Percentiles rank a stretch among this genome's conserved stretches.
phyloP scores from a whole-genome alignment of 345 rosid genomes.

The Ailanthus altissimus region DNA sequence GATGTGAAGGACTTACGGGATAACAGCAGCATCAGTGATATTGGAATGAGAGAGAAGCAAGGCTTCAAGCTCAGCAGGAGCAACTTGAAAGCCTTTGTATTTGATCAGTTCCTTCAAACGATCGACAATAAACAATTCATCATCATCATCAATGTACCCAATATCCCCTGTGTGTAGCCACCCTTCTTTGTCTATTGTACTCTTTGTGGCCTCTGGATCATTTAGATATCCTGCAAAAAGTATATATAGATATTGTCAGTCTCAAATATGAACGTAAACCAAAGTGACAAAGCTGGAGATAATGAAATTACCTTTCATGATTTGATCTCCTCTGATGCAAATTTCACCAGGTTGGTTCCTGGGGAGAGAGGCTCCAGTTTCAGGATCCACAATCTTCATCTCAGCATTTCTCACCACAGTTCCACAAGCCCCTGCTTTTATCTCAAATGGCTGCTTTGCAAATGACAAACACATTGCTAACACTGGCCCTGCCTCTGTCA shows the following conservation, averaged over 20 bases:
- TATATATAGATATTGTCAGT: no score
- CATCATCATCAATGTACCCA: conserved; percentile 65
- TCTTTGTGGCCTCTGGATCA: conserved; percentile 45
- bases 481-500: conserved; percentile 96
- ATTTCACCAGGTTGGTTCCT: conserved; percentile 76
- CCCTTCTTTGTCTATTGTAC: conserved; percentile 55
- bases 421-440: conserved; percentile 83
- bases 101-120: conserved; percentile 73
- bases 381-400: conserved; percentile 84
- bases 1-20: conserved; percentile 46
- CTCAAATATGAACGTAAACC: no score
- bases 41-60: conserved; percentile 54
- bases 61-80: conserved; percentile 79
- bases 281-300: no score
- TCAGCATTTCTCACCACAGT: conserved; percentile 85
- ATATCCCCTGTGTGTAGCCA: conserved; percentile 77
- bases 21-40: conserved; percentile 61
- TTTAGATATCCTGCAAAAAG: conserved; percentile 48
- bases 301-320: conserved; percentile 68
- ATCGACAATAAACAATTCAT: conserved; percentile 67
- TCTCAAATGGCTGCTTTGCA: conserved; percentile 67
- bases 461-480: conserved; percentile 76
- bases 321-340: conserved; percentile 76
- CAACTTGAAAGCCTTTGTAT: conserved; percentile 75
- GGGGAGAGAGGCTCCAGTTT: conserved; percentile 55